Base-by-base conservation (phyloP, 371 early-diverging fungal species). In the Chytridium lagenaria region DNA sequence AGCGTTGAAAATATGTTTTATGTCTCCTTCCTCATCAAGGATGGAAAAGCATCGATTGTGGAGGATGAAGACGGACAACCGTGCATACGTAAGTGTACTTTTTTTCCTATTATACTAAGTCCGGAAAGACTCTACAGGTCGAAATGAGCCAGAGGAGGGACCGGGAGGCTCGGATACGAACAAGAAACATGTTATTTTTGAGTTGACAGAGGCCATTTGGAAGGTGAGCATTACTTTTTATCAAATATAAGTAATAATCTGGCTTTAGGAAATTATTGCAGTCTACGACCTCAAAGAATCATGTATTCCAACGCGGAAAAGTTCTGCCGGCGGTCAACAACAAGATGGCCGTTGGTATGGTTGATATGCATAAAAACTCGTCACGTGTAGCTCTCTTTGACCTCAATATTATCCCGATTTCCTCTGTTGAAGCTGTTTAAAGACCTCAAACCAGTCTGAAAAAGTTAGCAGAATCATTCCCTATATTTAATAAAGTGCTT, bases 1-100 rank as follows among this genome's bases (percentile, higher is more conserved):
- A 92, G 74, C 37, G 93, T 97, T 0, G 97, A 98, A 78, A 97
- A 98, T 77, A 85, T 97, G 64, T 98, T 98, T 74, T 95, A 96
- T 74, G 85, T 96, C 10, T 92, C 96, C 5, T 97, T 97, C 75
- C 81, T 98, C 51, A 88, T 95, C 22, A 87, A 93, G 59, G 96
- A 93, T 63, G 95, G 93, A 3, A 89, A 85, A 50, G 96, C 88
- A 10, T 83, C 80, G 59, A 90, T 97, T 69, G 57, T 71, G 30
- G 73, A 71, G 23, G 91, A 88, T 59, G 84, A 85, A 2, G 83
- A 83, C 40, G 93, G 92, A 0, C 88, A 92, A 72, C 95, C 93
- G 0, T 85, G 88, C 19, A 70, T 89, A 23, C 74, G 86, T 80
- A 76, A 77, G 77, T 76, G 37, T 1, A 22, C 37, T 15, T 57